Evolutionary conservation across 345 rosid species (phyloP).

Genomic region (Gossypium bickii): DNA sequence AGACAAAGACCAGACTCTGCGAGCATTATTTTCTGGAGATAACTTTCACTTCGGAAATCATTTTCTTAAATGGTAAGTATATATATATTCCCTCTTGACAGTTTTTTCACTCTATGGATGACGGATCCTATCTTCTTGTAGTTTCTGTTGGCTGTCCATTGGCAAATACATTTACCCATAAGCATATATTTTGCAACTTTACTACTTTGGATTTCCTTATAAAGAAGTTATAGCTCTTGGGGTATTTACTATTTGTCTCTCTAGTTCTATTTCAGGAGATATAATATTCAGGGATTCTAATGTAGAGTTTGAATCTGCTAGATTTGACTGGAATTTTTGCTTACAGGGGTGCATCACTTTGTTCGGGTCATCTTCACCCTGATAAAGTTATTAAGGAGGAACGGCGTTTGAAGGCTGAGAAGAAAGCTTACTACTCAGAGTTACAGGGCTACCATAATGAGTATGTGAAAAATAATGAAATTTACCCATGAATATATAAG

Average conservation of each 20-base stretch:
- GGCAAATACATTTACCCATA: neutral
- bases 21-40: slow-evolving; percentile 61
- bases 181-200: neutral
- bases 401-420: slow-evolving; percentile 42
- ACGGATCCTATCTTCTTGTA: slow-evolving; percentile 1
- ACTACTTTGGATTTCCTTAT: neutral
- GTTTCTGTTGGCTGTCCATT: neutral
- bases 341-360: slow-evolving; percentile 78
- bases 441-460: slow-evolving; percentile 69
- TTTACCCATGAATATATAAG: neutral
- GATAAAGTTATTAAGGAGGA: slow-evolving; percentile 61
- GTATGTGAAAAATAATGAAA: slow-evolving; percentile 42
- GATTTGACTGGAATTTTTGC: slow-evolving; percentile 33
- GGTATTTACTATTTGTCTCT: neutral
- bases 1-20: slow-evolving; percentile 50
- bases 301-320: slow-evolving; percentile 18
- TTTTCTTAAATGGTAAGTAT: slow-evolving; percentile 64
- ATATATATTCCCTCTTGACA: neutral
- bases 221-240: neutral
- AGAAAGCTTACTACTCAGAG: slow-evolving; percentile 50
- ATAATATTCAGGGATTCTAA: slow-evolving; percentile 13
- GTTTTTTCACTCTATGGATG: neutral
- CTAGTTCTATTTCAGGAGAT: neutral
- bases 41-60: slow-evolving; percentile 88
- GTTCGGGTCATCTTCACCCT: slow-evolving; percentile 78